phyloP scores from a whole-genome alignment of 2,329 filamentous ascomycete genomes.

The Colletotrichum coccodes region DNA sequence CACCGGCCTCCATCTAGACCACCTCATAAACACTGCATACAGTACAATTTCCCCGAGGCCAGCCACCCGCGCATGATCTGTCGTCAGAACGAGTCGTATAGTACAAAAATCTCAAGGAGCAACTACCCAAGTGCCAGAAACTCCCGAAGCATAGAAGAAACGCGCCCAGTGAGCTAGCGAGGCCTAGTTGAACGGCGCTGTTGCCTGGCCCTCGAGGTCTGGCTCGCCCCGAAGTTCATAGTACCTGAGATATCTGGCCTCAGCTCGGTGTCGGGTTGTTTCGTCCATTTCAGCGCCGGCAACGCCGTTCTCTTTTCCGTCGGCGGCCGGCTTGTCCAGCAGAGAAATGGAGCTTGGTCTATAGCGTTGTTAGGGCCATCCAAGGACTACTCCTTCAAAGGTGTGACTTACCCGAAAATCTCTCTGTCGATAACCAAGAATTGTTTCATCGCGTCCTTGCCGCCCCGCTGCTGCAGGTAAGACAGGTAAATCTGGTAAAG shows the following conservation, averaged over 20 bases:
- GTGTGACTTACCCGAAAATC: slow-evolving; percentile 80
- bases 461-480: slow-evolving; percentile 85
- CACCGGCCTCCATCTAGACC: slow-evolving; percentile 19
- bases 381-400: background rate
- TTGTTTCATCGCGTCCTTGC: slow-evolving; percentile 85
- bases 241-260: slow-evolving; percentile 60
- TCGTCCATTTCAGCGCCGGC: slow-evolving; percentile 60
- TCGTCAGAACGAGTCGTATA: slow-evolving; percentile 29
- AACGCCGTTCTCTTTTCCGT: slow-evolving; percentile 58
- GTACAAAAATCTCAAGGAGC: slow-evolving; percentile 24
- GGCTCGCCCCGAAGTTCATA: slow-evolving; percentile 63
- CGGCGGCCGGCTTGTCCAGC: slow-evolving; percentile 48
- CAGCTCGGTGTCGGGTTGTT: slow-evolving; percentile 59
- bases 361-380: background rate
- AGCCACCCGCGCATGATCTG: slow-evolving; percentile 14
- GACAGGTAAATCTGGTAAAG: slow-evolving; percentile 82
- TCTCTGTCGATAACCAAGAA: slow-evolving; percentile 86
- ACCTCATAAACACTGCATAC: slow-evolving; percentile 26
- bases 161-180: background rate
- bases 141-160: slow-evolving; percentile 19
- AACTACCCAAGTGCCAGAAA: slow-evolving; percentile 1
- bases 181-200: slow-evolving; percentile 61
- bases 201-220: slow-evolving; percentile 57
- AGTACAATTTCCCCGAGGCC: slow-evolving; percentile 22
- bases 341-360: slow-evolving; percentile 59